Evolutionary conservation across 2,329 filamentous ascomycete genomes (phyloP).

Genomic region (Sarocladium strictum): DNA sequence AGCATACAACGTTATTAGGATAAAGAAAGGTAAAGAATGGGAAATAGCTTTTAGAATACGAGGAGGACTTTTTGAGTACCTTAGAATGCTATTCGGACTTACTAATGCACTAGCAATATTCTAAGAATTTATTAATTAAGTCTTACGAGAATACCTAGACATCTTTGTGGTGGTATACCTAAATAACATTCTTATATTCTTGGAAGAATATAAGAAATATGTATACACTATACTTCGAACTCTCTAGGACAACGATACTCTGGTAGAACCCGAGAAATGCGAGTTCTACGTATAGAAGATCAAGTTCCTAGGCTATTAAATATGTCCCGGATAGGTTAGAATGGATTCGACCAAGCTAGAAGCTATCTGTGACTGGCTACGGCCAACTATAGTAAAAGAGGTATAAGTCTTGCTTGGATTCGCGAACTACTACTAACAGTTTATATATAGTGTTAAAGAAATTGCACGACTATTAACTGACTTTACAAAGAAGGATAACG

Average conservation of each 20-base stretch:
- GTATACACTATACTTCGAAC: slow-evolving; percentile 1
- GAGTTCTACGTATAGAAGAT: not conserved
- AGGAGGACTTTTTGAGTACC: slow-evolving; percentile 27
- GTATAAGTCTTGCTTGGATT: slow-evolving; percentile 5
- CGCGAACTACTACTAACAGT: not conserved
- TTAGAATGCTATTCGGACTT: slow-evolving; percentile 24
- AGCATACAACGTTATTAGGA: slow-evolving; percentile 25
- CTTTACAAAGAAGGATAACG: not conserved
- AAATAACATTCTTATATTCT: slow-evolving; percentile 8
- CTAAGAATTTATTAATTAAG: slow-evolving; percentile 11
- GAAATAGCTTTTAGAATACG: slow-evolving; percentile 26
- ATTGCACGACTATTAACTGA: not conserved
- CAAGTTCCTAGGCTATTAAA: slow-evolving; percentile 2
- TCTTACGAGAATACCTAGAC: slow-evolving; percentile 9
- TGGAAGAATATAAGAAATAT: slow-evolving; percentile 13
- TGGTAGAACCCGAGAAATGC: slow-evolving; percentile 1
- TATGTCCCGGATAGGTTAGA: not conserved
- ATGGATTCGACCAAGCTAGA: slow-evolving; percentile 2
- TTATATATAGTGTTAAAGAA: not conserved
- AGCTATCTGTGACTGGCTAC: not conserved
- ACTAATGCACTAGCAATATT: slow-evolving; percentile 16
- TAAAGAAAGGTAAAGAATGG: slow-evolving; percentile 25
- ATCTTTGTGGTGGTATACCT: slow-evolving; percentile 10
- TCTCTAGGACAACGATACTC: not conserved
- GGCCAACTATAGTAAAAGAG: not conserved